Conservation (phyloP, 305 asterid species). For the Fraxinus ornus region DNA sequence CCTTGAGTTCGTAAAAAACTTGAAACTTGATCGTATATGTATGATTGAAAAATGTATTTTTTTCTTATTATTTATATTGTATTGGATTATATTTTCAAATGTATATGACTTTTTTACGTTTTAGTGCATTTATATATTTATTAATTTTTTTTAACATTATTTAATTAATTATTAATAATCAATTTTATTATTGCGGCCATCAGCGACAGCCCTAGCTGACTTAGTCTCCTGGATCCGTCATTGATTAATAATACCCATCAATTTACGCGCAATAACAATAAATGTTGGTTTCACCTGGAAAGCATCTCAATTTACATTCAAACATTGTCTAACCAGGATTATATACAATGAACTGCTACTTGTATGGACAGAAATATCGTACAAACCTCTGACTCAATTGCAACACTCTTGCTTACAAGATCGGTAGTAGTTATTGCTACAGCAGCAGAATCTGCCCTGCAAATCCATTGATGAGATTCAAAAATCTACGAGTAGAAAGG, state of each 20-base stretch:
- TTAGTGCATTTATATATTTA: too few species aligned
- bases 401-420: constrained; percentile 95
- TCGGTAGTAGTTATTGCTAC: constrained; percentile 98
- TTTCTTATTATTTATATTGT: too few species aligned
- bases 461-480: constrained; percentile 28
- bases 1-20: too few species aligned
- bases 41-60: too few species aligned
- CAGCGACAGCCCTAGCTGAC: too few species aligned
- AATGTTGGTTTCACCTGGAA: constrained; percentile 5
- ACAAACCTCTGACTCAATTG: constrained; percentile 72
- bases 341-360: not conserved
- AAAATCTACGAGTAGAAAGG: constrained; percentile 15
- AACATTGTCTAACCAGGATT: not conserved
- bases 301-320: constrained; percentile 20
- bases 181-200: too few species aligned
- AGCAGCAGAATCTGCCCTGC: constrained; percentile 90
- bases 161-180: too few species aligned
- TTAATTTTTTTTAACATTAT: too few species aligned
- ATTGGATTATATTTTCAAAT: too few species aligned
- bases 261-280: not conserved
- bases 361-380: constrained; percentile 6
- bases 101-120: too few species aligned
- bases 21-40: too few species aligned
- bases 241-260: not conserved
- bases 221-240: too few species aligned